Evolutionary conservation across 768 basidiomycete species (phyloP), one percentile per base, ranked within the genome.

Genomic region (Tylopilus balloui): DNA sequence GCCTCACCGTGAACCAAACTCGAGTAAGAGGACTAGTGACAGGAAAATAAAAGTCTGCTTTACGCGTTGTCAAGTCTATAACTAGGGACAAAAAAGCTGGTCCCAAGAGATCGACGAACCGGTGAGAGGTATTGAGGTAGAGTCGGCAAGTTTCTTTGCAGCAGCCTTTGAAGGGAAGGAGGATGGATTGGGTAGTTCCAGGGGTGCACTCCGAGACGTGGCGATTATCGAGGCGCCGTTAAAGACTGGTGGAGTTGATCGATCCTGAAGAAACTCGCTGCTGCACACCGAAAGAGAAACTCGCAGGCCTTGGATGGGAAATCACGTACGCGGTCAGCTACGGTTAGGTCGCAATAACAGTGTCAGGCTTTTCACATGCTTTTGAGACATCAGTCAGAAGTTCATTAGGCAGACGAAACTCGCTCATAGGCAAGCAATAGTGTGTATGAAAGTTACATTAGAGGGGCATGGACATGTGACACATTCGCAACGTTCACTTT

Each of bases 141-240:
- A 86, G 58, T 57, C 88, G 49, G 69, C 62, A 47, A 74, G 76
- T 62, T 87, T 90, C 71, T 76, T 84, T 50, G 69, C 69, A 9
- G 77, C 72, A n/a, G 64, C 79, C n/a, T 31, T 59, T 4, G 63
- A 62, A 28, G 78, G 79, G 7, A 72, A 72, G 45, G 72, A 77
- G 25, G 79, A 80, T 53, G 77, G 66, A 8, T 7, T 83, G 17
- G 88, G 86, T 13, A 75, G 79, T 53, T 84, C 86, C 23, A 64
- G 73, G 29, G 78, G 71, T 15, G 81, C 88, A 25, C 66, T 94
- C 53, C 70, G 70, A 53, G 91, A 93, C 62, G 81, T 93, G 24
- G 87, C 85, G 23, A 72, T 91, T 58, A 84, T 94, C 51, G 75
- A 94, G 69, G 89, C 86, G 23, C 79, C 78, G 24, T 69, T 92